A percentile compares a stretch with the other conserved stretches of the same genome.
These are phyloP conservation scores for Diplotaxis tenuifolia DNA, from an alignment of 345 rosid species.

Conservation along the genomic window DNA sequence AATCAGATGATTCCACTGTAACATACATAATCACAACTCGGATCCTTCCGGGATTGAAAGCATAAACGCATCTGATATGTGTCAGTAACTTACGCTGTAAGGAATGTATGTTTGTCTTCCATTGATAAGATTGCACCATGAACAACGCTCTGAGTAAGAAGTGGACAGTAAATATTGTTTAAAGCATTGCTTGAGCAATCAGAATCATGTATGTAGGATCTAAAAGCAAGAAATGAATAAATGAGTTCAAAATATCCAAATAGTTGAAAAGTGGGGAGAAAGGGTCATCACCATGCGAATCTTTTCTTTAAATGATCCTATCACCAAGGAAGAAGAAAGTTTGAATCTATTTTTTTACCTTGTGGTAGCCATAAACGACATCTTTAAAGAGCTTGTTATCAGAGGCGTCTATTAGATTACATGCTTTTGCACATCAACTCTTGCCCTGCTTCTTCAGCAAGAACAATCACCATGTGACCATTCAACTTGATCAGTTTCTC, in stretches of 20 bases:
- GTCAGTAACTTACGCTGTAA: slow-evolving; percentile 53
- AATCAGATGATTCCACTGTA: too few relatives aligned
- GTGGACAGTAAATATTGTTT: slow-evolving; percentile 88
- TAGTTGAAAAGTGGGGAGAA: too few relatives aligned
- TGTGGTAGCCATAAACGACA: slow-evolving; percentile 66
- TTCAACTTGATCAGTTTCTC: slow-evolving; percentile 61
- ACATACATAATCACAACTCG: too few relatives aligned
- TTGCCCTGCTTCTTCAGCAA: slow-evolving; percentile 87
- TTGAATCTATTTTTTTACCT: slow-evolving; percentile 39
- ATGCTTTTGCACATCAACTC: slow-evolving; percentile 55
- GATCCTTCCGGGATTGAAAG: too few relatives aligned
- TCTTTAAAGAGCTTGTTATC: slow-evolving; percentile 83
- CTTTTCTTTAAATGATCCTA: slow-evolving; percentile 66
- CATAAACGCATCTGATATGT: background rate
- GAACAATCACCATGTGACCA: slow-evolving; percentile 81
- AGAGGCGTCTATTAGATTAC: slow-evolving; percentile 64
- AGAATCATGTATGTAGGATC: slow-evolving; percentile 93
- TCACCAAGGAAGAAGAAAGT: slow-evolving; percentile 1
- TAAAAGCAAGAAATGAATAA: slow-evolving; percentile 27
- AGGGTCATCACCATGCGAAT: slow-evolving; percentile 42
- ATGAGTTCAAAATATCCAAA: too few relatives aligned
- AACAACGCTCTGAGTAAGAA: slow-evolving; percentile 81
- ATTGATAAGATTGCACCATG: slow-evolving; percentile 82
- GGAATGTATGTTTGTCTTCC: slow-evolving; percentile 87
- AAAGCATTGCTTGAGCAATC: slow-evolving; percentile 80